phyloP scores from a whole-genome alignment of 305 asterid species.

The Ruellia speciosa region DNA sequence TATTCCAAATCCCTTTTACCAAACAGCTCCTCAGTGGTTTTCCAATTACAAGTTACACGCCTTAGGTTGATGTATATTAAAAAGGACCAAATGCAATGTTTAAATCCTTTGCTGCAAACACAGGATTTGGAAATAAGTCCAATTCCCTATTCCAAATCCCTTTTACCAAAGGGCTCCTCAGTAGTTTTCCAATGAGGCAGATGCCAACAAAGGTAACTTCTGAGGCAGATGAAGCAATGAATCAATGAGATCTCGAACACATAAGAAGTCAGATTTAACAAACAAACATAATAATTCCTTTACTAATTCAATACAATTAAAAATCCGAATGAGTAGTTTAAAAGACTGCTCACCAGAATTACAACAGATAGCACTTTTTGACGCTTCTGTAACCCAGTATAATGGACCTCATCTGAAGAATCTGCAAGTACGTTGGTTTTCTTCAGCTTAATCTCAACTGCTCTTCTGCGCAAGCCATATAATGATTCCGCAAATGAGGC shows the following conservation, averaged over 20 bases:
- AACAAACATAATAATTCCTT: background rate
- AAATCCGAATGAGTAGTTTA: conserved; percentile 8
- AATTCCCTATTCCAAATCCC: too few relatives aligned
- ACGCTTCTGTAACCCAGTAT: conserved; percentile 59
- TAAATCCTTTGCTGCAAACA: too few relatives aligned
- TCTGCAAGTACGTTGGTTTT: conserved; percentile 31
- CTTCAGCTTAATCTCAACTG: conserved; percentile 46
- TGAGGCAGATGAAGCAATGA: conserved; percentile 1
- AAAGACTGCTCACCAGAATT: conserved; percentile 50
- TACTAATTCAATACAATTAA: background rate
- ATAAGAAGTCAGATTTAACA: background rate
- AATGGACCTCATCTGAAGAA: conserved; percentile 42
- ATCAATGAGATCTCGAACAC: background rate
- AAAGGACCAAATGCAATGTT: too few relatives aligned
- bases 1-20: too few relatives aligned
- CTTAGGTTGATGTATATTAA: background rate
- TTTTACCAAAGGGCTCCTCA: too few relatives aligned
- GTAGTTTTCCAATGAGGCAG: too few relatives aligned
- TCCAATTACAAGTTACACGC: background rate
- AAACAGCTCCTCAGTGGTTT: too few relatives aligned
- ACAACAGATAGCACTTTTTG: conserved; percentile 84
- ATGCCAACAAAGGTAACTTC: conserved; percentile 8
- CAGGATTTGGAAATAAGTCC: too few relatives aligned
- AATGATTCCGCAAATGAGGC: conserved; percentile 94
- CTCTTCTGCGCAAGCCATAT: conserved; percentile 80